Conservation (phyloP, 1,139 yeast genomes). For the Candida glucosophila region DNA sequence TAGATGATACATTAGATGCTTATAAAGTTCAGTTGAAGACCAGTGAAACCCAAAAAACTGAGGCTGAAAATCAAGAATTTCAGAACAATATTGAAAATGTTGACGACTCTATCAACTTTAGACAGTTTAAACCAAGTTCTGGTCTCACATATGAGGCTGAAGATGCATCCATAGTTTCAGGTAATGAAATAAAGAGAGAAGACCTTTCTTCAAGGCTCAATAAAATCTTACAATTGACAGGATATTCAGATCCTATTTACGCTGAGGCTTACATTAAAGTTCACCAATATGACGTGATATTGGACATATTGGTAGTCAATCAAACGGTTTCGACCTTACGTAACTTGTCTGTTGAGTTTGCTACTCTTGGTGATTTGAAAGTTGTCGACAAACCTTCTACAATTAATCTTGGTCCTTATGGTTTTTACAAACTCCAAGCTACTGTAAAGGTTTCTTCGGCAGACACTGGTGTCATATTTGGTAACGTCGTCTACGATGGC, state of each 20-base stretch:
- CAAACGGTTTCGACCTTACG: slow-evolving; percentile 90
- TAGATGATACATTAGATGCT: slow-evolving; percentile 83
- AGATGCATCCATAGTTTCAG: slow-evolving; percentile 42
- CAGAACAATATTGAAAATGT: slow-evolving; percentile 70
- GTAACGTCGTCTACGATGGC: slow-evolving; percentile 94
- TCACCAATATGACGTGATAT: slow-evolving; percentile 91
- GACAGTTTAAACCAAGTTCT: slow-evolving; percentile 64
- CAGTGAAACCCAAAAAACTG: slow-evolving; percentile 45
- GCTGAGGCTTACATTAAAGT: slow-evolving; percentile 95
- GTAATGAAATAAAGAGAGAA: slow-evolving; percentile 41
- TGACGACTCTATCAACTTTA: slow-evolving; percentile 74
- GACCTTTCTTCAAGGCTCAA: slow-evolving; percentile 69
- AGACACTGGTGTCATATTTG: slow-evolving; percentile 95
- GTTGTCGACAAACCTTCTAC: slow-evolving; percentile 89
- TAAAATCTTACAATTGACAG: slow-evolving; percentile 88
- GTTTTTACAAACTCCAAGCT: slow-evolving; percentile 82
- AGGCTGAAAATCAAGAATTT: slow-evolving; percentile 43
- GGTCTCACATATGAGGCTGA: slow-evolving; percentile 31
- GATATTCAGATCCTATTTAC: slow-evolving; percentile 95
- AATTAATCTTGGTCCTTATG: slow-evolving; percentile 94
- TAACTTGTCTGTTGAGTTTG: slow-evolving; percentile 90
- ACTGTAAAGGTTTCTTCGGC: slow-evolving; percentile 95
- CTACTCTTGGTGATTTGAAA: slow-evolving; percentile 91
- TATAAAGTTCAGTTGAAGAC: slow-evolving; percentile 55
- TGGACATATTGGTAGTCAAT: slow-evolving; percentile 89